Conservation (phyloP, 75 land plant genomes). For the Cunninghamia lanceolata region DNA sequence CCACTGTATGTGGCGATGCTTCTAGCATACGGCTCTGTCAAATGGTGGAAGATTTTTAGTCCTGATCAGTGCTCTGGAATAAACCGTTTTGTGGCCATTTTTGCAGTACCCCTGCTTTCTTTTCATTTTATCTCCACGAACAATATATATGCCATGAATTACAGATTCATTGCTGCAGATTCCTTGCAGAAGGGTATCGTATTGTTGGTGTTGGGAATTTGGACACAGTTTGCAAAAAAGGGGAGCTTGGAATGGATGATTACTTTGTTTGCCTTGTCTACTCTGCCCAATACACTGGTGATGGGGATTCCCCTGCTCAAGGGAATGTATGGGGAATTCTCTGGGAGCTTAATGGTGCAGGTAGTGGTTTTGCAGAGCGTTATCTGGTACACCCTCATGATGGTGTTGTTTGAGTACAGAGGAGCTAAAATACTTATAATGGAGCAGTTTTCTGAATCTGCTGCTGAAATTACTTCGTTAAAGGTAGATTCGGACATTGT, state of each 20-base stretch:
- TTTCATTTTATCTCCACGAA: conserved; percentile 62
- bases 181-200: conserved; percentile 39
- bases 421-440: conserved; percentile 29
- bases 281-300: conserved; percentile 70
- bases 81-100: conserved; percentile 65
- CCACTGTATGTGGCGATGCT: conserved; percentile 91
- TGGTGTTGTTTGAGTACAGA: conserved; percentile 38
- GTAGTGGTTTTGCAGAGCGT: conserved; percentile 84
- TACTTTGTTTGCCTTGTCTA: conserved; percentile 51
- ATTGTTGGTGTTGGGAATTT: conserved; percentile 25
- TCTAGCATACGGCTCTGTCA: conserved; percentile 73
- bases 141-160: conserved; percentile 58
- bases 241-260: conserved; percentile 60
- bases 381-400: conserved; percentile 68
- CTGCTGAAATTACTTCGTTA: conserved; percentile 21
- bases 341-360: conserved; percentile 73
- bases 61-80: conserved; percentile 63
- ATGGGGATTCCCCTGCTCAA: conserved; percentile 64
- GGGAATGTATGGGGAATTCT: conserved; percentile 57
- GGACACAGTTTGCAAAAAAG: conserved; percentile 24
- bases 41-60: conserved; percentile 68
- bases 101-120: conserved; percentile 70
- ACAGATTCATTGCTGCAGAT: conserved; percentile 58
- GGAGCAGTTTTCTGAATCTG: conserved; percentile 56
- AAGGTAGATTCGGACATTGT: conserved; percentile 71